phyloP scores from a whole-genome alignment of 805 yeast species.

The Starmerella lactis-condensi region DNA sequence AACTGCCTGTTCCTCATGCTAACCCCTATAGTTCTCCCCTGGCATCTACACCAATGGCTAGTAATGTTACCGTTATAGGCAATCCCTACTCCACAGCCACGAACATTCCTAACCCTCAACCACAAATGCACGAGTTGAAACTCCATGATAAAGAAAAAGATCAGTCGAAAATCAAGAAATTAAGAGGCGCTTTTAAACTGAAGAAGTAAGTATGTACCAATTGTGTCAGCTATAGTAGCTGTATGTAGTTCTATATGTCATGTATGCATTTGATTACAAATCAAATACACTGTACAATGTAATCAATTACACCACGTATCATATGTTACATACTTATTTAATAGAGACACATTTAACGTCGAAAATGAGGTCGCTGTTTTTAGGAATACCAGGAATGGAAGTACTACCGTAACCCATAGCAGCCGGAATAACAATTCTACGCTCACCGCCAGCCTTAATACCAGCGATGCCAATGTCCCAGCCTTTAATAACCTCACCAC shows the following conservation, averaged over 20 bases:
- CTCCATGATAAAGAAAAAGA: slow-evolving; percentile 4
- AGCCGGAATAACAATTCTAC: slow-evolving; percentile 91
- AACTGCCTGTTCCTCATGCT: no score
- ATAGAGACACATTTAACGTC: slow-evolving; percentile 85
- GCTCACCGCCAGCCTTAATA: slow-evolving; percentile 97
- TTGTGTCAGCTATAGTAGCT: neutral
- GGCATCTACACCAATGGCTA: no score
- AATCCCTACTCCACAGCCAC: no score
- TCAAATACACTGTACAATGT: neutral
- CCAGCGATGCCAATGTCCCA: slow-evolving; percentile 98
- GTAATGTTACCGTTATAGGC: no score
- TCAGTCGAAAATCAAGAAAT: slow-evolving; percentile 9
- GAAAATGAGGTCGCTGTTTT: slow-evolving; percentile 88
- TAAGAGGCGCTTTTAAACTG: slow-evolving; percentile 12
- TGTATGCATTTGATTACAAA: neutral
- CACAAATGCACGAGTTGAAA: no score
- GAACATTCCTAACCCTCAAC: no score
- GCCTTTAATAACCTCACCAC: slow-evolving; percentile 96
- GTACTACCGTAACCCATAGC: slow-evolving; percentile 91
- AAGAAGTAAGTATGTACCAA: slow-evolving; percentile 1
- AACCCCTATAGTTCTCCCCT: no score
- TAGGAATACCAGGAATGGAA: slow-evolving; percentile 91
- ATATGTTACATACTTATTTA: slow-evolving; percentile 34
- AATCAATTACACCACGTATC: no score
- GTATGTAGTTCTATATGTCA: neutral